phyloP scores from a whole-genome alignment of 2,329 filamentous ascomycete species.

The Neoascochyta sp. region DNA sequence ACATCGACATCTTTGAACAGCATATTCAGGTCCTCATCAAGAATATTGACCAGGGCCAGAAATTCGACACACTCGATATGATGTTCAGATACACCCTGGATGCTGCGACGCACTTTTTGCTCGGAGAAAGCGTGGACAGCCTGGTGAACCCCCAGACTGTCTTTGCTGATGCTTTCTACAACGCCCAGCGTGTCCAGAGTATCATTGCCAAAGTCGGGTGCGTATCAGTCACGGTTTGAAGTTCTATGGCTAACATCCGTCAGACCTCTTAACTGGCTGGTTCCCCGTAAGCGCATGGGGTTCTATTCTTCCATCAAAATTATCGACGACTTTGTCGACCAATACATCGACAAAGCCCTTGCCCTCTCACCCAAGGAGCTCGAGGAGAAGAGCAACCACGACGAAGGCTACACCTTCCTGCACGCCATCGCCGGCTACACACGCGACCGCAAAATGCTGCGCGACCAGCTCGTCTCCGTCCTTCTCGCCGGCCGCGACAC shows the following conservation, averaged over 20 bases:
- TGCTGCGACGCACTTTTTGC: slow-evolving; percentile 79
- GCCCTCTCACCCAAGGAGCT: slow-evolving; percentile 67
- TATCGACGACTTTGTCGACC: slow-evolving; percentile 72
- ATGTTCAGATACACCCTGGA: slow-evolving; percentile 79
- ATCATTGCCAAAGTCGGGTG: slow-evolving; percentile 62
- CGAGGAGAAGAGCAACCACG: slow-evolving; percentile 66
- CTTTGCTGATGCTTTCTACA: slow-evolving; percentile 79
- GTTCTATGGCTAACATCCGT: slow-evolving; percentile 2
- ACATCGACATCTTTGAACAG: slow-evolving; percentile 75
- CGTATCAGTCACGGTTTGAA: slow-evolving; percentile 10
- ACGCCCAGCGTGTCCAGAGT: slow-evolving; percentile 72
- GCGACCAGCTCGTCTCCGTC: slow-evolving; percentile 71
- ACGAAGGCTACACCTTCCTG: slow-evolving; percentile 75
- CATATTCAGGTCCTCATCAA: slow-evolving; percentile 72
- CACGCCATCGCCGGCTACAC: slow-evolving; percentile 81
- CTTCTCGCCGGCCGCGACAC: slow-evolving; percentile 85
- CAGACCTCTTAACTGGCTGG: slow-evolving; percentile 57
- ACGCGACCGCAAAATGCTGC: slow-evolving; percentile 62
- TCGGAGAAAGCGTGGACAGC: slow-evolving; percentile 69
- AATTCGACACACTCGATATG: slow-evolving; percentile 69
- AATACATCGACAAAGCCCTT: slow-evolving; percentile 72
- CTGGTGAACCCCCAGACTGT: slow-evolving; percentile 55
- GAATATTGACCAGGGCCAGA: slow-evolving; percentile 53
- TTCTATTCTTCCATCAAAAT: slow-evolving; percentile 64
- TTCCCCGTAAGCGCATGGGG: slow-evolving; percentile 58